Conservation (phyloP, 306 rosid genomes). For the Cotoneaster glaucophyllus region DNA sequence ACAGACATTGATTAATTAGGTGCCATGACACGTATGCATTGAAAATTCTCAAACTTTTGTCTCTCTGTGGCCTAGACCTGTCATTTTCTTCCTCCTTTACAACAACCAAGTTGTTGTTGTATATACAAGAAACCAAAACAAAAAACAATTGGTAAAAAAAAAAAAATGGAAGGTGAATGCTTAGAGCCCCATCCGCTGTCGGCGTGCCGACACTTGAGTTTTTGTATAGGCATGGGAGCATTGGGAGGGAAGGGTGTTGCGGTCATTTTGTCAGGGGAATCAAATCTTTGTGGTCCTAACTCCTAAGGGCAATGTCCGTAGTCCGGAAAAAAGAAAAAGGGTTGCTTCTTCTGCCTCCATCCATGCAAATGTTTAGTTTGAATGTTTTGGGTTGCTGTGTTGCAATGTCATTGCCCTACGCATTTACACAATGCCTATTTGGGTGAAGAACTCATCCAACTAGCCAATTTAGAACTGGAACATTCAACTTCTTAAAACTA, state of each 20-base stretch:
- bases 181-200: conserved; percentile 32
- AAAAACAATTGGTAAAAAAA: background rate
- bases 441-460: background rate
- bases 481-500: background rate
- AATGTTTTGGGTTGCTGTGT: conserved; percentile 15
- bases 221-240: conserved; percentile 6
- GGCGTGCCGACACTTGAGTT: conserved; percentile 67
- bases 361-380: conserved; percentile 20
- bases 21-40: conserved; percentile 2
- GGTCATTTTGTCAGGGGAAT: conserved; percentile 17
- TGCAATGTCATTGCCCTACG: conserved; percentile 15
- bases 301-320: conserved; percentile 33
- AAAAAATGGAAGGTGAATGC: background rate
- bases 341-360: conserved; percentile 1
- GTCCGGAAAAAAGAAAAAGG: conserved; percentile 46
- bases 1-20: background rate
- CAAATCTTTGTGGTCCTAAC: conserved; percentile 41
- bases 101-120: conserved; percentile 25
- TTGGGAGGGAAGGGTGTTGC: conserved; percentile 16
- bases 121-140: background rate
- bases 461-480: background rate
- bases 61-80: conserved; percentile 26
- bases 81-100: conserved; percentile 28
- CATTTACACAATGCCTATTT: conserved; percentile 4
- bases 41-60: conserved; percentile 37